Evolutionary conservation across 2,329 filamentous ascomycete genomes (phyloP), one percentile per base, ranked within the genome.

Genomic region (Hyphodiscus sp.): DNA sequence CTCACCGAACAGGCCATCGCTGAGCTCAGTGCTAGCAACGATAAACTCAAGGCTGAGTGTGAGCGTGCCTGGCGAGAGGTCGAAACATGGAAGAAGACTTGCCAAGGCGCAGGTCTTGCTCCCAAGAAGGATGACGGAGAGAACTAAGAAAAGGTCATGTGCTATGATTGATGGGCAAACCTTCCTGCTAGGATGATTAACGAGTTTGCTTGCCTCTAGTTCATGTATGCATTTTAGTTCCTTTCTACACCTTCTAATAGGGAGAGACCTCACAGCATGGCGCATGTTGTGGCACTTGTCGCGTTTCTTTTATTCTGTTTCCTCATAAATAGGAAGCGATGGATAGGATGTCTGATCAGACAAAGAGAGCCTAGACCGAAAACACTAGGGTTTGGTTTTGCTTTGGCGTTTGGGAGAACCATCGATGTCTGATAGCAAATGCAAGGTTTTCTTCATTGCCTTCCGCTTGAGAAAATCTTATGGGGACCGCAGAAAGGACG

Each of bases 1-100:
- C 78, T 94, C 41, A 92, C 89, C 0, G 89, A 95, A 72, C 89
- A 94, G 68, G 90, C 90, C 47, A 92, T 95, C 61, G 84, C 85
- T 16, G 92, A 97, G 71, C 82, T 96, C 49, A 92, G 87, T 66
- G 80, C 85, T 29, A 91, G 87, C 59, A 95, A 92, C 65, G 89
- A 95, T 63, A 94, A 91, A 72, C 80, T 92, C 58, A 92, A 92
- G 74, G 77, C 78, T 38, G 89, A 94, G 67, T 88, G 85, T 61
- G 86, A 91, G 68, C 78, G 87, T 33, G 82, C 87, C 20, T 91
- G 89, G 76, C 77, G 85, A 49, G 88, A 92, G 68, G 77, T 87
- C 49, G 86, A 90, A 67, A 85, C 82, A 46, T 92, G 88, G 85
- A 91, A 91, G 75, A 81, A 83, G 61, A 75, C 82, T 30, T 82